Evolutionary conservation across 2,329 filamentous ascomycete species (phyloP).

Genomic region (Sclerotinia borealis): DNA sequence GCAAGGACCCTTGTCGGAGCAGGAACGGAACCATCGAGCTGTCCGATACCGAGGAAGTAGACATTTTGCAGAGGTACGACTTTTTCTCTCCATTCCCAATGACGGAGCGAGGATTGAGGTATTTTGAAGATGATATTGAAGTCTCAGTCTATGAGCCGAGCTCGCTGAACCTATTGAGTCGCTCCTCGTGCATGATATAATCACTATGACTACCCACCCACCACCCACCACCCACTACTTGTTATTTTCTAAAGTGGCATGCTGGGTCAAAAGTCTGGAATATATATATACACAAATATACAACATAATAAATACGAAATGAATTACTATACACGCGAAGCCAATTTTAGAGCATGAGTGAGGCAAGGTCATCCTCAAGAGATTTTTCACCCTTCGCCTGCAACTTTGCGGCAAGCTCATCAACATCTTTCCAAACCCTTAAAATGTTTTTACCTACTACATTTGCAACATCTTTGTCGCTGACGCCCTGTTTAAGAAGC

Average conservation of each 20-base stretch:
- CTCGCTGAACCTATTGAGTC: not conserved
- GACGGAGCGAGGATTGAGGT: not conserved
- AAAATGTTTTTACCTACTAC: constrained; percentile 76
- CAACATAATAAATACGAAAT: not conserved
- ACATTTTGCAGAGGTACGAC: not conserved
- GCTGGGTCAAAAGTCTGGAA: not conserved
- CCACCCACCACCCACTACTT: not conserved
- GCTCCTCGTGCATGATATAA: not conserved
- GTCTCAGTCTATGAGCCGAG: not conserved
- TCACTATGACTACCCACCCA: not conserved
- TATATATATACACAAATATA: not conserved
- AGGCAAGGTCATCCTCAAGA: constrained; percentile 44
- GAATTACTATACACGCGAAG: not conserved
- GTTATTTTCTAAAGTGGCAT: not conserved
- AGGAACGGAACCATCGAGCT: constrained; percentile 19
- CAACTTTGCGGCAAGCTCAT: constrained; percentile 61
- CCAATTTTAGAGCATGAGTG: not conserved
- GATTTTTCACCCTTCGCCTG: constrained; percentile 48
- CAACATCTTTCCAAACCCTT: constrained; percentile 76
- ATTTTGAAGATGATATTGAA: not conserved
- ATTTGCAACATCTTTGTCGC: constrained; percentile 66
- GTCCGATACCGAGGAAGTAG: not conserved
- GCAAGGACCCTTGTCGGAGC: constrained; percentile 23
- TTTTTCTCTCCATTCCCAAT: not conserved
- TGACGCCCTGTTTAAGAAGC: constrained; percentile 66